phyloP scores from a whole-genome alignment of 805 yeast species.

The Yarrowia sp. region DNA sequence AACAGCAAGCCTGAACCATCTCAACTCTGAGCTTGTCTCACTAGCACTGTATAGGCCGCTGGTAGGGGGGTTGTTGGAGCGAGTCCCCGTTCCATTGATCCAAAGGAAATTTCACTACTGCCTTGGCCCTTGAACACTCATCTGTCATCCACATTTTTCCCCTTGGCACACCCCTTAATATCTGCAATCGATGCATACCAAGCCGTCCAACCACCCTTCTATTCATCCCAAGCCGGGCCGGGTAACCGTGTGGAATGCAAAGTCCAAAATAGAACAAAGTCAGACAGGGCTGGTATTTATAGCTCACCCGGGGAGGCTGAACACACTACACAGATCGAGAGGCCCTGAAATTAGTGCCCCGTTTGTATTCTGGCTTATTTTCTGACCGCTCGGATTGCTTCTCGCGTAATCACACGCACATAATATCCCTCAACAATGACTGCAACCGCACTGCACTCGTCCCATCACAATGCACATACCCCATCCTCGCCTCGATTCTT shows the following conservation, averaged over 20 bases:
- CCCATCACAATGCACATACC: constrained; percentile 29
- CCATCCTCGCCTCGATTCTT: constrained; percentile 34
- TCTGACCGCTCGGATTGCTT: too few relatives aligned
- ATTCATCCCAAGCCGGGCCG: constrained; percentile 1
- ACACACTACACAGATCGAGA: not conserved
- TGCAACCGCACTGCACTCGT: constrained; percentile 9
- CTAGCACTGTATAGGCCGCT: not conserved
- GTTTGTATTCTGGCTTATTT: not conserved
- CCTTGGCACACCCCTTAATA: constrained; percentile 6
- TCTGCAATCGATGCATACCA: constrained; percentile 26
- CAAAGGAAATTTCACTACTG: too few relatives aligned
- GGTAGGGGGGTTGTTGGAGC: too few relatives aligned
- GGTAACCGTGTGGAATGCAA: constrained; percentile 25
- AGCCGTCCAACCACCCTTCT: not conserved
- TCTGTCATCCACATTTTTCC: too few relatives aligned
- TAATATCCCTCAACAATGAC: not conserved
- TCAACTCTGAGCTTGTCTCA: constrained; percentile 18
- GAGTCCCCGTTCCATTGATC: too few relatives aligned
- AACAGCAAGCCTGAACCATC: constrained; percentile 9
- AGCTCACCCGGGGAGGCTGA: not conserved
- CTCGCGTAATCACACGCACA: not conserved
- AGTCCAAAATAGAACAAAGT: constrained; percentile 26
- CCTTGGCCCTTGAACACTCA: too few relatives aligned
- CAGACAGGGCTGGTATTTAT: constrained; percentile 27
- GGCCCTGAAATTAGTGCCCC: not conserved